These are phyloP conservation scores for Stenogyne calaminthoides DNA, from an alignment of 305 asterid genomes.

Conservation along the genomic window DNA sequence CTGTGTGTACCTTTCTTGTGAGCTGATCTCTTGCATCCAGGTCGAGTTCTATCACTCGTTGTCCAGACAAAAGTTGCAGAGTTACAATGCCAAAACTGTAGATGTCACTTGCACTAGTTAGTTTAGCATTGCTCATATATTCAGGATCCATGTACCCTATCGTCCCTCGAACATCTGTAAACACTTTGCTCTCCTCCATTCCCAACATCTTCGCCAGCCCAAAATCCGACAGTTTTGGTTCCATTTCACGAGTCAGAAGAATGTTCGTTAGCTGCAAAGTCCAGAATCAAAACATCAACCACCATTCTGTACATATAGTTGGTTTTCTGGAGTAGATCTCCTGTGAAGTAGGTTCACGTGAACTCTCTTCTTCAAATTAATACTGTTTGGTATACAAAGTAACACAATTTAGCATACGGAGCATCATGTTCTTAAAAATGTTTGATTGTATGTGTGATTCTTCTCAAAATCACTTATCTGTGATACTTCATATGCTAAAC, in stretches of 20 bases:
- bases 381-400: no score
- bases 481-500: no score
- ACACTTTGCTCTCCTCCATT: conserved; percentile 82
- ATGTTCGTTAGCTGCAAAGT: conserved; percentile 69
- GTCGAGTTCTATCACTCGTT: conserved; percentile 72
- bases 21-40: conserved; percentile 81
- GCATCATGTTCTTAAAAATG: no score
- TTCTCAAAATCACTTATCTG: no score
- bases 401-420: no score
- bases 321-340: background rate
- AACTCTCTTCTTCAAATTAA: no score
- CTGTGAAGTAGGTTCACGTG: no score
- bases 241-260: conserved; percentile 64
- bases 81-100: conserved; percentile 83
- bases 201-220: conserved; percentile 76
- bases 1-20: conserved; percentile 65
- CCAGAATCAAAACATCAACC: background rate
- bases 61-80: conserved; percentile 81
- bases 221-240: conserved; percentile 79
- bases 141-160: conserved; percentile 93
- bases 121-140: conserved; percentile 85
- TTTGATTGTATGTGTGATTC: no score
- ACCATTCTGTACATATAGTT: background rate
- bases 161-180: conserved; percentile 80
- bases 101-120: conserved; percentile 82